These are phyloP conservation scores for Hymenoscyphus linearis DNA, from an alignment of 2,329 filamentous ascomycete species.

Conservation along the genomic window DNA sequence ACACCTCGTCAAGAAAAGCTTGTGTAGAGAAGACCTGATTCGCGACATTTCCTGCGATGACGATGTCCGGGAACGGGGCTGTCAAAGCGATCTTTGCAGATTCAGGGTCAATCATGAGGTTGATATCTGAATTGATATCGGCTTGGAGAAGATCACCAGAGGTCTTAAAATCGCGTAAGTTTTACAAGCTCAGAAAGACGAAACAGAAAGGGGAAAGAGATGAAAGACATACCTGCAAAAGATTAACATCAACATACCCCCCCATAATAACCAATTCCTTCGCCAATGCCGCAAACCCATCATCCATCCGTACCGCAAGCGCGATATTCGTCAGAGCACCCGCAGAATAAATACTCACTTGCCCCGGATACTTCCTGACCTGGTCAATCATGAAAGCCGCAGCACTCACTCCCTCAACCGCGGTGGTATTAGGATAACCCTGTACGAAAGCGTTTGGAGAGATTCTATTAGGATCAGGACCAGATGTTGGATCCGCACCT, in stretches of 20 bases:
- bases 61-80: slow-evolving; percentile 42
- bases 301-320: slow-evolving; percentile 41
- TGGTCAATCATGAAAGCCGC: slow-evolving; percentile 43
- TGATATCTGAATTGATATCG: slow-evolving; percentile 37
- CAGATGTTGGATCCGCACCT: slow-evolving; percentile 42
- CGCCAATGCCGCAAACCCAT: slow-evolving; percentile 40
- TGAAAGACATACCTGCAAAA: slow-evolving; percentile 21
- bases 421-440: slow-evolving; percentile 41
- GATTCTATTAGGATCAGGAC: slow-evolving; percentile 37
- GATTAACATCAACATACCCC: slow-evolving; percentile 42
- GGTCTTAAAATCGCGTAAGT: too few species aligned
- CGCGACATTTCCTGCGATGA: slow-evolving; percentile 42
- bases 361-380: slow-evolving; percentile 44
- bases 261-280: slow-evolving; percentile 47
- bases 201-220: background rate
- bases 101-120: slow-evolving; percentile 47
- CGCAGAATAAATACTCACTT: slow-evolving; percentile 43
- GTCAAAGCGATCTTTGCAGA: slow-evolving; percentile 44
- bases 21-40: slow-evolving; percentile 41
- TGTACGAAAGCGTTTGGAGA: slow-evolving; percentile 38
- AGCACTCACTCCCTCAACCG: slow-evolving; percentile 35
- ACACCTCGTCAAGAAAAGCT: slow-evolving; percentile 36
- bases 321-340: slow-evolving; percentile 46
- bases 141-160: slow-evolving; percentile 27
- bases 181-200: too few species aligned